These are phyloP conservation scores for Podaxis sp. DNA, from an alignment of 768 basidiomycete genomes.

Conservation along the genomic window DNA sequence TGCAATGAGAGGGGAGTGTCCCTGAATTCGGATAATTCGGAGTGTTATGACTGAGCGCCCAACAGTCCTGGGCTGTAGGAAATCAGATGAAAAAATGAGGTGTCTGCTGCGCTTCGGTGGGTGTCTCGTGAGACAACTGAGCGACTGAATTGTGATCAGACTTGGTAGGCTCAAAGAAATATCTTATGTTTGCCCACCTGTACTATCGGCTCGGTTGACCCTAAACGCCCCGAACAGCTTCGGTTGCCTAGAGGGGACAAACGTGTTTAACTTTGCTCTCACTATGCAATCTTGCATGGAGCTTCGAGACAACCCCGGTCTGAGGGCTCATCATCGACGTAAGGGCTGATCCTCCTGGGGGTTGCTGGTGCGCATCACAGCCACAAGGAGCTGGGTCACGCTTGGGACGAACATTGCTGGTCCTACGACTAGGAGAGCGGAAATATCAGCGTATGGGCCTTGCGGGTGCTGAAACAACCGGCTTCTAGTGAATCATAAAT, in stretches of 20 bases:
- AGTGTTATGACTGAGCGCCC: background rate
- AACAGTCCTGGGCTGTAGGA: background rate
- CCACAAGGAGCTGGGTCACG: background rate
- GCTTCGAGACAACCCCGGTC: background rate
- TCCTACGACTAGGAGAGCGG: background rate
- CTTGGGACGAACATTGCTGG: background rate
- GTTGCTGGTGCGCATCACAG: background rate
- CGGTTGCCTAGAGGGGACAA: background rate
- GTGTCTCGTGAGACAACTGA: background rate
- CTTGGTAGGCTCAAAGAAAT: too few species aligned
- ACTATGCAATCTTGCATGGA: background rate
- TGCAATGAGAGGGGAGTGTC: background rate
- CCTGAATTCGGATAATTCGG: background rate
- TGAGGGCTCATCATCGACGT: too few species aligned
- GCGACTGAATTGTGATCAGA: background rate
- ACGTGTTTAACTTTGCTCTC: background rate
- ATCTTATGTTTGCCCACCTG: too few species aligned
- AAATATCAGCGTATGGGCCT: background rate
- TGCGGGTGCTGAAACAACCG: background rate
- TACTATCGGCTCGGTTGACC: too few species aligned
- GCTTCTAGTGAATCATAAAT: background rate
- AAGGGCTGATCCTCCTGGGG: too few species aligned
- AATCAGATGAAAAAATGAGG: background rate
- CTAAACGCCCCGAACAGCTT: background rate
- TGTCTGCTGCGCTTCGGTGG: background rate